Conservation (phyloP, 208 protist genomes). For the Kentomonas sorsogonicus region DNA sequence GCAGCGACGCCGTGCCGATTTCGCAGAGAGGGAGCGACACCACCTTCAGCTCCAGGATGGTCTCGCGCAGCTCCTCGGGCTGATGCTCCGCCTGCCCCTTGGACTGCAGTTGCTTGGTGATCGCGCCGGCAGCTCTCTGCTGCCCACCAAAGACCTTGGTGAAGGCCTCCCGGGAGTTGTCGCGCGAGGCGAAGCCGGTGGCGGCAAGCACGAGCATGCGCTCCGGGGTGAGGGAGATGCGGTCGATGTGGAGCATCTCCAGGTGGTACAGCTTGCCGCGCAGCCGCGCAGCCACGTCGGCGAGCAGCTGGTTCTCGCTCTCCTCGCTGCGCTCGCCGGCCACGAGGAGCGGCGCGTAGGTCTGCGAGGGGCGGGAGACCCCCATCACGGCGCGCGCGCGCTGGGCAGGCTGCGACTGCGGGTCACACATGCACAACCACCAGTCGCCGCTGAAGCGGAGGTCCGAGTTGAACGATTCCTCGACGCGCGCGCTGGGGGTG, state of each 20-base stretch:
- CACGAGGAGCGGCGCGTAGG: slow-evolving; percentile 35
- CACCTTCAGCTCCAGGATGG: slow-evolving; percentile 20
- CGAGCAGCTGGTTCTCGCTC: slow-evolving; percentile 51
- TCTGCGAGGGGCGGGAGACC: not conserved
- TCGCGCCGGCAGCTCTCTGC: too few relatives aligned
- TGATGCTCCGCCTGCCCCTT: too few relatives aligned
- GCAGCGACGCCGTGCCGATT: slow-evolving; percentile 43
- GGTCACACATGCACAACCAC: slow-evolving; percentile 63
- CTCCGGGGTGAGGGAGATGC: slow-evolving; percentile 45
- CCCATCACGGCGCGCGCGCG: not conserved
- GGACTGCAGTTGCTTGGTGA: too few relatives aligned
- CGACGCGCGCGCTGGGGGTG: not conserved
- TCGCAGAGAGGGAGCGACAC: slow-evolving; percentile 68
- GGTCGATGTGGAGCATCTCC: slow-evolving; percentile 62
- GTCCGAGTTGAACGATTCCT: slow-evolving; percentile 20
- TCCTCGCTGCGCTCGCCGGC: slow-evolving; percentile 12
- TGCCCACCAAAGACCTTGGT: too few relatives aligned
- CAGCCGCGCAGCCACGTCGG: slow-evolving; percentile 47
- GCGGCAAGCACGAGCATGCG: slow-evolving; percentile 58
- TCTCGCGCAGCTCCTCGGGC: not conserved
- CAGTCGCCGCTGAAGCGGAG: slow-evolving; percentile 60
- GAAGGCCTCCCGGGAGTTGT: too few relatives aligned
- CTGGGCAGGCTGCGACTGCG: not conserved
- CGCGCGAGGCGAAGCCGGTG: slow-evolving; percentile 24
- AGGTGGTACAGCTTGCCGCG: slow-evolving; percentile 24